Evolutionary conservation across 2,329 filamentous ascomycete species (phyloP).

Genomic region (Xylariaceae sp.): DNA sequence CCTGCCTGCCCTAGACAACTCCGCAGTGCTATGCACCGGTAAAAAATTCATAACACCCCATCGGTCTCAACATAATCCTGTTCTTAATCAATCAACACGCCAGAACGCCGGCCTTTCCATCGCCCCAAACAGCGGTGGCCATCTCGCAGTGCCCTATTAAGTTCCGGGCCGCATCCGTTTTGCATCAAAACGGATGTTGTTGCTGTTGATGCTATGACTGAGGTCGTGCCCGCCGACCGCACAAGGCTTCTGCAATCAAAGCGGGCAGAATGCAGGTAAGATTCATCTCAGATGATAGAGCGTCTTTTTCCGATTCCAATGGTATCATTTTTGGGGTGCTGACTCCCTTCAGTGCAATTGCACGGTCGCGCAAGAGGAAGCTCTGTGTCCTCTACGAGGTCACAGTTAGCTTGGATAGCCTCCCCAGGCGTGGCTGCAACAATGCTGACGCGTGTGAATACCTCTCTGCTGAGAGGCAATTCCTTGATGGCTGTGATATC

Average conservation of each 20-base stretch:
- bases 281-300: constrained; percentile 40
- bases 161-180: constrained; percentile 49
- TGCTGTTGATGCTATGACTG: constrained; percentile 63
- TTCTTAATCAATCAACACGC: constrained; percentile 30
- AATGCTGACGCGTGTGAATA: constrained; percentile 51
- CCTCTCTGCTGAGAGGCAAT: constrained; percentile 48
- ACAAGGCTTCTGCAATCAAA: constrained; percentile 61
- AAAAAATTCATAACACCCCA: constrained; percentile 23
- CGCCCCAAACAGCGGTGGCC: constrained; percentile 26
- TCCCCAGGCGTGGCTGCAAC: constrained; percentile 53
- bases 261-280: constrained; percentile 57
- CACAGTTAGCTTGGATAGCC: constrained; percentile 62
- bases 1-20: constrained; percentile 11
- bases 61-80: constrained; percentile 17
- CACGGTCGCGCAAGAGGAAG: constrained; percentile 84
- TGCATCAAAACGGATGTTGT: constrained; percentile 64
- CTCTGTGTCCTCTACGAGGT: constrained; percentile 78
- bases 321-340: constrained; percentile 42
- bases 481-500: constrained; percentile 53
- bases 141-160: constrained; percentile 34
- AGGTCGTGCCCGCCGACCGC: constrained; percentile 61
- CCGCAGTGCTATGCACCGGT: constrained; percentile 16
- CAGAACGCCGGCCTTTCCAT: constrained; percentile 36
- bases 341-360: constrained; percentile 56
- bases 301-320: constrained; percentile 44